These are phyloP conservation scores for Candida taoyuanica DNA, from an alignment of 805 yeast species.

Conservation along the genomic window DNA sequence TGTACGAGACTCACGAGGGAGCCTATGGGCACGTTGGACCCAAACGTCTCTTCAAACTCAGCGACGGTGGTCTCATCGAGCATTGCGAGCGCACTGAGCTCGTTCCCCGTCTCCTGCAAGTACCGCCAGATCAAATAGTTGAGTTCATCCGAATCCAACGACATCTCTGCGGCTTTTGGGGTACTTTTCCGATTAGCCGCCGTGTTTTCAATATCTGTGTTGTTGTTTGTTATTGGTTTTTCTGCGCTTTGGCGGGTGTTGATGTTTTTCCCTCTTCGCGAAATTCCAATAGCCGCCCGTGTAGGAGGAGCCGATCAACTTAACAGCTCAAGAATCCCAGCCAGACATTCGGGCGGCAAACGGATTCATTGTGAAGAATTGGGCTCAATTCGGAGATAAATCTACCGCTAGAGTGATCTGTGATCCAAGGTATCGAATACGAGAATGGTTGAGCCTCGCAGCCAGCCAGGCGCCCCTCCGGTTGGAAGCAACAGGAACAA, in stretches of 20 bases:
- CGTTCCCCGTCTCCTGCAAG: constrained; percentile 77
- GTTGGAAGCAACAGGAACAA: background rate
- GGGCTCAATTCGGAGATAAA: too few relatives aligned
- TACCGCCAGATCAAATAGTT: constrained; percentile 93
- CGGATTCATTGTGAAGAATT: too few relatives aligned
- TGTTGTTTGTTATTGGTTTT: background rate
- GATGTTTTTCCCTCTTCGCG: too few relatives aligned
- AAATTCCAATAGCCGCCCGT: too few relatives aligned
- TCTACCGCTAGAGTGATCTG: too few relatives aligned
- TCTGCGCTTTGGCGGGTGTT: background rate
- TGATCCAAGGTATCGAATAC: background rate
- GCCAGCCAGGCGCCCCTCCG: background rate
- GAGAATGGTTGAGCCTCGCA: background rate
- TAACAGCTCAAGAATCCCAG: too few relatives aligned
- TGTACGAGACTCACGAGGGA: constrained; percentile 78
- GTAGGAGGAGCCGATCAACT: too few relatives aligned
- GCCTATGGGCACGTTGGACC: constrained; percentile 64
- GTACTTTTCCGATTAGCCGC: background rate
- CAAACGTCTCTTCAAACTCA: constrained; percentile 47
- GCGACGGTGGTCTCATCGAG: constrained; percentile 68
- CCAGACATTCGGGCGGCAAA: too few relatives aligned
- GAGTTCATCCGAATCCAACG: constrained; percentile 75
- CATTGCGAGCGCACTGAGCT: constrained; percentile 73
- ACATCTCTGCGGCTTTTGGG: constrained; percentile 42
- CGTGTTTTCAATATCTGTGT: background rate